Evolutionary conservation across 768 basidiomycete species (phyloP).

Genomic region (Boletus reticuloceps): DNA sequence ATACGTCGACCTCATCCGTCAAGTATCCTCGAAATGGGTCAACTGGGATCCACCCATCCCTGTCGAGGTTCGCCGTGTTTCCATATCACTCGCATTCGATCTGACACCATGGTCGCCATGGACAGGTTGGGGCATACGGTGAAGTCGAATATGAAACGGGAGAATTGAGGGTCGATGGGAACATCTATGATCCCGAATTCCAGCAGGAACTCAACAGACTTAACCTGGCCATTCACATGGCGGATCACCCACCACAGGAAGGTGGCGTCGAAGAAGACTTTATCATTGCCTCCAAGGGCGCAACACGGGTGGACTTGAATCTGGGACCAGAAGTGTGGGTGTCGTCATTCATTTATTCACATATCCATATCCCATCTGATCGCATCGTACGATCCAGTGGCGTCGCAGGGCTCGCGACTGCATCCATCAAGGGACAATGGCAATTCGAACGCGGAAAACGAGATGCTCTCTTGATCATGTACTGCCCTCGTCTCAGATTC

Average conservation of each 20-base stretch:
- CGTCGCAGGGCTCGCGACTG: slow-evolving; percentile 27
- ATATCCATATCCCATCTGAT: neutral
- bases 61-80: slow-evolving; percentile 25
- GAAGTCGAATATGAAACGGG: slow-evolving; percentile 29
- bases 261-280: slow-evolving; percentile 20
- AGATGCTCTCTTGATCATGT: slow-evolving; percentile 37
- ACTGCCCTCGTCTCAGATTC: slow-evolving; percentile 21
- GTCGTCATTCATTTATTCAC: neutral
- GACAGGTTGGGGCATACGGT: slow-evolving; percentile 37
- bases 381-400: neutral
- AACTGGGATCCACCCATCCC: slow-evolving; percentile 37
- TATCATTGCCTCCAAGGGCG: slow-evolving; percentile 26
- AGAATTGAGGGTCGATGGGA: slow-evolving; percentile 29
- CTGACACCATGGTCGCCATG: neutral
- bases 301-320: slow-evolving; percentile 4
- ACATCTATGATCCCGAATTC: slow-evolving; percentile 28
- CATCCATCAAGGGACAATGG: slow-evolving; percentile 35
- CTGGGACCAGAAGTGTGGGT: slow-evolving; percentile 23
- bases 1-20: slow-evolving; percentile 34
- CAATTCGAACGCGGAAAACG: slow-evolving; percentile 31
- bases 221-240: neutral
- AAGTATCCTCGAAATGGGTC: slow-evolving; percentile 35
- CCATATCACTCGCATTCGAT: neutral
- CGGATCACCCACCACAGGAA: slow-evolving; percentile 13
- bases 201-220: slow-evolving; percentile 16